phyloP scores from a whole-genome alignment of 78 protist genomes.

The Monocercomonoides exilis region DNA sequence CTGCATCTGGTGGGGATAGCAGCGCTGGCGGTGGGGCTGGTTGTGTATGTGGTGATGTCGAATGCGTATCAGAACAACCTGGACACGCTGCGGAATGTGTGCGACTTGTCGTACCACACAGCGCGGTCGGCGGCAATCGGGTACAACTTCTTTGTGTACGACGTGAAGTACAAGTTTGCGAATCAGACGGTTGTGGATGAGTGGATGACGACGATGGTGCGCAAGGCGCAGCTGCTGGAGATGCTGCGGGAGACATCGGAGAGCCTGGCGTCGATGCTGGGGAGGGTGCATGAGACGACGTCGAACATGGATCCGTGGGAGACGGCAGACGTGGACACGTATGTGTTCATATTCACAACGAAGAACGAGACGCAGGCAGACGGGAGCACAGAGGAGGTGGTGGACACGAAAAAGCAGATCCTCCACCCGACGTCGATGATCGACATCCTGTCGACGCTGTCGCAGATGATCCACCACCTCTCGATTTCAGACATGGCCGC shows the following conservation, averaged over 20 bases:
- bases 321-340: not conserved
- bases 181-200: not conserved
- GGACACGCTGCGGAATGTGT: not conserved
- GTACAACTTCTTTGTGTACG: not conserved
- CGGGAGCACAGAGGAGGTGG: not conserved
- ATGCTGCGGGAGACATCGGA: not conserved
- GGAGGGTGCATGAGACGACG: not conserved
- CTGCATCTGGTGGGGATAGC: no score
- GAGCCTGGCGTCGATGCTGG: not conserved
- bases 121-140: not conserved
- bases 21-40: no score
- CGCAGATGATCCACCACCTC: not conserved
- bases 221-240: not conserved
- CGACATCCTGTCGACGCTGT: not conserved
- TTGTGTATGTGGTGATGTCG: not conserved
- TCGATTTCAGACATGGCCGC: not conserved
- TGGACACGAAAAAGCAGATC: not conserved
- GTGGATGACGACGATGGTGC: not conserved
- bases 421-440: not conserved
- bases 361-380: no score
- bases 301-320: not conserved
- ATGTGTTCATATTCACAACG: no score
- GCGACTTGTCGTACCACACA: not conserved
- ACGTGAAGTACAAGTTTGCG: not conserved
- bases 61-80: not conserved